Conservation (phyloP, 768 basidiomycete species). For the Tulasnella sp. region DNA sequence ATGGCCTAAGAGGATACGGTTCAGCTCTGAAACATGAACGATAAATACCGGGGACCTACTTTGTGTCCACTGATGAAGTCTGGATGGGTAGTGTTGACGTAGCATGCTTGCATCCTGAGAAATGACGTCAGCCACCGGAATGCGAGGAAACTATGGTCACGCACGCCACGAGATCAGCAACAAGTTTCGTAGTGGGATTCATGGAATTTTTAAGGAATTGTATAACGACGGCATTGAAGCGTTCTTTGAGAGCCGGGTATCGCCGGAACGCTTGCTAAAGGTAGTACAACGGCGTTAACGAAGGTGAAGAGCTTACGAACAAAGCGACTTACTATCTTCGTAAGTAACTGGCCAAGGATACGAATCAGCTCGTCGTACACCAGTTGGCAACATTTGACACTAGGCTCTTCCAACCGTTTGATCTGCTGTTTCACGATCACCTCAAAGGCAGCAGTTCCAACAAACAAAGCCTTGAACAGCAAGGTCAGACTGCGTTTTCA, state of each 20-base stretch:
- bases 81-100: conserved; percentile 98
- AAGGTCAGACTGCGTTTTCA: background rate
- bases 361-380: conserved; percentile 97
- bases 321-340: conserved; percentile 55
- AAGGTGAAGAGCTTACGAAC: conserved; percentile 24
- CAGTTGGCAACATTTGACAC: conserved; percentile 84
- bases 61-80: conserved; percentile 97
- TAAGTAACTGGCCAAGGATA: conserved; percentile 82
- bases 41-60: conserved; percentile 27
- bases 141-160: conserved; percentile 26
- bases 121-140: background rate
- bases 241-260: conserved; percentile 90
- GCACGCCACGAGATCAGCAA: conserved; percentile 81
- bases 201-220: conserved; percentile 93
- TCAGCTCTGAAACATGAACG: background rate
- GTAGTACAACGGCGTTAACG: conserved; percentile 8
- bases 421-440: conserved; percentile 99
- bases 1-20: conserved; percentile 50
- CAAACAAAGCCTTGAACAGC: conserved; percentile 53
- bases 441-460: conserved; percentile 94
- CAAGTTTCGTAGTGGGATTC: conserved; percentile 90
- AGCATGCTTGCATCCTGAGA: conserved; percentile 95
- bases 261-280: conserved; percentile 85
- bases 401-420: conserved; percentile 87
- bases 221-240: conserved; percentile 91